Base-by-base conservation (phyloP, 2,329 filamentous ascomycete genomes). In the Aspergillus persii region DNA sequence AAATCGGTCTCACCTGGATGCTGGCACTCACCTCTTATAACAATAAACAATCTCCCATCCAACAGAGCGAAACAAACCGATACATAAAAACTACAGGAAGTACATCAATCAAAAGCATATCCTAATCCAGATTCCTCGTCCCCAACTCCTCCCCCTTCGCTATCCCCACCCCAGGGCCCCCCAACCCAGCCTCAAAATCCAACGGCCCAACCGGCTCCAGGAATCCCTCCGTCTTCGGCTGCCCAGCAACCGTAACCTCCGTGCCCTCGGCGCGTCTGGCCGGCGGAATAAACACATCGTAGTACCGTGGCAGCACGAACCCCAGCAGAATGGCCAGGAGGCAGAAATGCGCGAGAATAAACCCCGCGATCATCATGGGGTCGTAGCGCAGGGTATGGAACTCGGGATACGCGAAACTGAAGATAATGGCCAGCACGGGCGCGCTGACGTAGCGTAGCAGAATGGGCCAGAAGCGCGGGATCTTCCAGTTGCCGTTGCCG, bases 401-500 rank as follows among this genome's bases (percentile, higher is more conserved):
- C 8, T 77, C 74, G 0, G 81, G 80, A 60, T 83, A 84, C 1
- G 80, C 77, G 67, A 84, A 84, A 53, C 77, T 78, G 66, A 79
- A 82, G 54, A 84, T 78, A 60, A 84, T 83, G 56, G 77, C 77
- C 1, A 84, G 74, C 18, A 82, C 77, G 0, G 81, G 82, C 0
- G 77, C 80, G 12, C 79, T 78, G 39, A 83, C 65, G 60, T 83
- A 84, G 23, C 81, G 81, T 0, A 83, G 69, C 0, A 86, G 71
- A 1, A 80, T 68, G 0, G 80, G 79, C 73, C 83, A 82, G 67
- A 84, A 81, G 54, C 64, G 59, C 0, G 84, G 83, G 27, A 86
- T 84, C 3, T 69, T 78, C 84, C 83, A 86, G 70, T 86, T 86
- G 41, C 79, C 80, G 53, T 81, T 82, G 3, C 73, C 74, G 8